Evolutionary conservation across 306 rosid genomes (phyloP).

Genomic region (Vigna trinervia): DNA sequence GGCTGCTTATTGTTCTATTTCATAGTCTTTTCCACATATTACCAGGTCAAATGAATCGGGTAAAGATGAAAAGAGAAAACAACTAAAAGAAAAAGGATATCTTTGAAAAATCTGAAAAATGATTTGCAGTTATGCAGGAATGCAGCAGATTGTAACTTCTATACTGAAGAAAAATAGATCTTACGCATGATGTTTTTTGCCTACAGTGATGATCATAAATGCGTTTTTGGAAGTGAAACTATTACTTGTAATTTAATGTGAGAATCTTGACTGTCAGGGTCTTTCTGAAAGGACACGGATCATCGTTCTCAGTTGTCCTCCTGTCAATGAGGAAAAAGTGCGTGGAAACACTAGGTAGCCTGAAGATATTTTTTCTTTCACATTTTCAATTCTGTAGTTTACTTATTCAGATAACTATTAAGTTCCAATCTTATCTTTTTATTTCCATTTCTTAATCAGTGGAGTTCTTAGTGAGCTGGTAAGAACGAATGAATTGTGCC

Average conservation of each 20-base stretch:
- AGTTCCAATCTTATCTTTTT: slow-evolving; percentile 25
- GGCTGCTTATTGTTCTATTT: neutral
- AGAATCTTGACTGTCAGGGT: slow-evolving; percentile 57
- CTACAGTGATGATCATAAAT: neutral
- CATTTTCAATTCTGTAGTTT: slow-evolving; percentile 6
- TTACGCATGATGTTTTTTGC: slow-evolving; percentile 24
- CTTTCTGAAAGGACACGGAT: slow-evolving; percentile 77
- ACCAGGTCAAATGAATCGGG: neutral
- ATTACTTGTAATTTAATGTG: slow-evolving; percentile 45
- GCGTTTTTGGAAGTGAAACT: slow-evolving; percentile 17
- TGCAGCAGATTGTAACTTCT: slow-evolving; percentile 4
- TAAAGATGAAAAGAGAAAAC: neutral
- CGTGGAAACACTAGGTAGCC: slow-evolving; percentile 65
- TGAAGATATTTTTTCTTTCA: slow-evolving; percentile 8
- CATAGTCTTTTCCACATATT: neutral
- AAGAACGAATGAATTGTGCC: slow-evolving; percentile 88
- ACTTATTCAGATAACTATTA: slow-evolving; percentile 1
- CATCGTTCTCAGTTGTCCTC: slow-evolving; percentile 81
- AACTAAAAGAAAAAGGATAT: neutral
- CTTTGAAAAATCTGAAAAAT: neutral
- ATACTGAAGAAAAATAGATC: neutral
- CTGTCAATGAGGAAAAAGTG: slow-evolving; percentile 74
- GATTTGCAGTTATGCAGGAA: slow-evolving; percentile 13
- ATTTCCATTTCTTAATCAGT: slow-evolving; percentile 52
- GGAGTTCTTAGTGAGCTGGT: slow-evolving; percentile 66